A percentile compares a stretch with the other conserved stretches of the same genome.
Conservation (phyloP, 2,329 filamentous ascomycete species). For the Aureobasidium sp. region DNA sequence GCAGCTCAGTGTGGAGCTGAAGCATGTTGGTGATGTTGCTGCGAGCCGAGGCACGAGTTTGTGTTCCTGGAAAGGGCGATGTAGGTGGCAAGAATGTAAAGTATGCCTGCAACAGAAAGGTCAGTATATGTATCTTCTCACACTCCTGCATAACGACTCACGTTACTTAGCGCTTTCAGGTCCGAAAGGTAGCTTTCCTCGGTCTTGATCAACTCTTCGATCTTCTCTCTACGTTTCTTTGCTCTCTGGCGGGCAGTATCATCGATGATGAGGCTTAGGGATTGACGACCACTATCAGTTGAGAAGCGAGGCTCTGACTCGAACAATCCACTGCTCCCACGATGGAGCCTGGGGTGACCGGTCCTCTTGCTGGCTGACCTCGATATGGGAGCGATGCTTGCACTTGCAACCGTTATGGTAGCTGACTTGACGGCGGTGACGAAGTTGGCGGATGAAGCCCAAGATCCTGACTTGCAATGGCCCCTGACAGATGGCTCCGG, state of each 20-base stretch:
- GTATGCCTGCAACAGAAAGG: conserved; percentile 29
- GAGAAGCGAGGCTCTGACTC: conserved; percentile 58
- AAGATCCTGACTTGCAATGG: conserved; percentile 45
- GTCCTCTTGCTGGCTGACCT: conserved; percentile 43
- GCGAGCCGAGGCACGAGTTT: conserved; percentile 24
- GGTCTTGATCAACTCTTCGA: conserved; percentile 78
- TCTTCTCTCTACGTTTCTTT: conserved; percentile 64
- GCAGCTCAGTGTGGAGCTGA: conserved; percentile 72
- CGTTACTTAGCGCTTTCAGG: conserved; percentile 77
- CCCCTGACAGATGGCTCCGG: neutral
- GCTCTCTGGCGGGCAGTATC: conserved; percentile 63
- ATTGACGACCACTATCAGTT: conserved; percentile 46
- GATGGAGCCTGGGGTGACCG: conserved; percentile 50
- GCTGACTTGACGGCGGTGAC: conserved; percentile 75
- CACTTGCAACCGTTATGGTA: conserved; percentile 66
- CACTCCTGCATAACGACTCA: conserved; percentile 34
- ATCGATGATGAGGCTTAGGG: conserved; percentile 48
- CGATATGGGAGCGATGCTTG: conserved; percentile 59
- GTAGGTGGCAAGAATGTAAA: conserved; percentile 33
- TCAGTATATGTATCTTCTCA: neutral
- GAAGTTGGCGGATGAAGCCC: conserved; percentile 68
- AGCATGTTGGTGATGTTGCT: conserved; percentile 57
- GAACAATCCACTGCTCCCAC: conserved; percentile 50
- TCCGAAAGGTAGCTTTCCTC: conserved; percentile 87
- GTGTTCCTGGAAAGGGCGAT: conserved; percentile 19